Conservation (phyloP, 208 protist species). For the Eutreptiella sp. region DNA sequence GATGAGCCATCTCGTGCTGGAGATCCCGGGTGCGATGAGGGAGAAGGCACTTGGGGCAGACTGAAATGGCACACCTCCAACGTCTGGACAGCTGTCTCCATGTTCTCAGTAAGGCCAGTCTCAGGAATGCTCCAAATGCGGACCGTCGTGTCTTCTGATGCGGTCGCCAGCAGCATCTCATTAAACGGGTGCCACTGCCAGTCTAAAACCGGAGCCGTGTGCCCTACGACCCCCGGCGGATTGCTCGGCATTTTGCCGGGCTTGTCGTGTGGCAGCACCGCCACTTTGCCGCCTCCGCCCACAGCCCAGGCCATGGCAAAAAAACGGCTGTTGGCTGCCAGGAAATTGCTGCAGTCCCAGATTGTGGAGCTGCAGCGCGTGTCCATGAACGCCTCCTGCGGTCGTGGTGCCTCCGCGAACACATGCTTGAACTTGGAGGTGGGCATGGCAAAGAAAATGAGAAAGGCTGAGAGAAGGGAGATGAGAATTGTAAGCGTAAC, state of each 20-base stretch:
- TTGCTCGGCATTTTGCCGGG: conserved; percentile 39
- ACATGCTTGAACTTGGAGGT: not conserved
- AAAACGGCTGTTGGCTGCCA: conserved; percentile 56
- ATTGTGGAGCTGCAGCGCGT: conserved; percentile 39
- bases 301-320: conserved; percentile 54
- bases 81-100: conserved; percentile 33
- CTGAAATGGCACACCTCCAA: too few species aligned
- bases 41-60: too few species aligned
- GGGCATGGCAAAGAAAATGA: too few species aligned
- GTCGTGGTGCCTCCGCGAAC: not conserved
- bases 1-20: too few species aligned
- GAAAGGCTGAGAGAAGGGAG: too few species aligned
- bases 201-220: conserved; percentile 59
- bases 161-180: conserved; percentile 53
- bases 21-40: too few species aligned
- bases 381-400: conserved; percentile 31
- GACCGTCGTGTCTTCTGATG: conserved; percentile 60
- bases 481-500: too few species aligned
- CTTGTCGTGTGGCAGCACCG: conserved; percentile 44
- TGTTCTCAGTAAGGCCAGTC: conserved; percentile 46
- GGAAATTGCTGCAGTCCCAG: conserved; percentile 61
- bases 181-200: conserved; percentile 66
- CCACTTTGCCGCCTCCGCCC: conserved; percentile 40
- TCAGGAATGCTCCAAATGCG: conserved; percentile 58
- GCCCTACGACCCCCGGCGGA: conserved; percentile 50